Evolutionary conservation across 352 stramenopile species (phyloP).

Genomic region (Phytopythium montanum): DNA sequence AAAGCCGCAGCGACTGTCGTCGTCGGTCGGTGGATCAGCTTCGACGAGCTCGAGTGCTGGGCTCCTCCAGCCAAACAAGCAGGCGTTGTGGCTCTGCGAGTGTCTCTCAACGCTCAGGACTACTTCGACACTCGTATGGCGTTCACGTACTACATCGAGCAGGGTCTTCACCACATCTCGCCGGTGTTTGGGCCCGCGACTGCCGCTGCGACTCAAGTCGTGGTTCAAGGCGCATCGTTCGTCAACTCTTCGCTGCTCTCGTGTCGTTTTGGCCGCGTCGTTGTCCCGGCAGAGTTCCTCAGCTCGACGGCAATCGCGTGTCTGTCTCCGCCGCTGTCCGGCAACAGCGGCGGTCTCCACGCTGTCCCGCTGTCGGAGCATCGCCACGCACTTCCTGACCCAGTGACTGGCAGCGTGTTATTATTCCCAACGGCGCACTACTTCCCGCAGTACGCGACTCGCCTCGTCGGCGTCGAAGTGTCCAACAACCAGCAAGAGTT

Average conservation of each 20-base stretch:
- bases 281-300: conserved; percentile 85
- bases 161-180: conserved; percentile 64
- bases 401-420: conserved; percentile 52
- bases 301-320: conserved; percentile 81
- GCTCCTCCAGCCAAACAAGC: conserved; percentile 59
- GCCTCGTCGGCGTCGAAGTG: conserved; percentile 91
- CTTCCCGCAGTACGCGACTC: conserved; percentile 86
- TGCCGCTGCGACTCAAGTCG: conserved; percentile 79
- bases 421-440: conserved; percentile 81
- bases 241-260: conserved; percentile 81
- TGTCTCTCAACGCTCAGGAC: conserved; percentile 93
- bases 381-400: conserved; percentile 53
- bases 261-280: conserved; percentile 85
- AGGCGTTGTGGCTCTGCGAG: conserved; percentile 76
- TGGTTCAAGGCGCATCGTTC: conserved; percentile 84
- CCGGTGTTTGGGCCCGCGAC: conserved; percentile 88
- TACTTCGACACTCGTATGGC: conserved; percentile 60
- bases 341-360: conserved; percentile 49
- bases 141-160: conserved; percentile 86
- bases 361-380: conserved; percentile 69
- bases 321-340: conserved; percentile 63
- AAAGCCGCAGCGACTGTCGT: conserved; percentile 36
- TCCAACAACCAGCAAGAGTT: conserved; percentile 97
- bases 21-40: conserved; percentile 51
- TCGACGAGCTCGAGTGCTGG: conserved; percentile 68